Evolutionary conservation across 176 grass and related monocot genomes (phyloP).

Genomic region (Triticum monococcum): DNA sequence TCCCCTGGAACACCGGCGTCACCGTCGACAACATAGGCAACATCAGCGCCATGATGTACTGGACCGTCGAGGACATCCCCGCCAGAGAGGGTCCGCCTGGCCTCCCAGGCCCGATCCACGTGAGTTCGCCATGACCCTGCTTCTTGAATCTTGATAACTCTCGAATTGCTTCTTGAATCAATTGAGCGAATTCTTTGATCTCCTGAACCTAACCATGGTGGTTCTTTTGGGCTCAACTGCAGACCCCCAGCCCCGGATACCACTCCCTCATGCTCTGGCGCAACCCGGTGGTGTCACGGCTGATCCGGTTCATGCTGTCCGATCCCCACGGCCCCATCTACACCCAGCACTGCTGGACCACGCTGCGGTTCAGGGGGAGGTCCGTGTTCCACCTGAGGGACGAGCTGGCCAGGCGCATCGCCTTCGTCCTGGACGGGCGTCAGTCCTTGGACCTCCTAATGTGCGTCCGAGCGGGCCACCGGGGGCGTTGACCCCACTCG

Average conservation of each 20-base stretch:
- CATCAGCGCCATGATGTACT: neutral
- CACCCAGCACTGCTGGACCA: neutral
- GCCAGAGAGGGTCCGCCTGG: neutral
- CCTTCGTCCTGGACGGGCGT: neutral
- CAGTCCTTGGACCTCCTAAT: neutral
- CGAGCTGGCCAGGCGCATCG: neutral
- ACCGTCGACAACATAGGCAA: neutral
- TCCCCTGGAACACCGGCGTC: neutral
- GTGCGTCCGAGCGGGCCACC: neutral
- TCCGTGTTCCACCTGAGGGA: neutral
- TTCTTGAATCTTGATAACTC: neutral
- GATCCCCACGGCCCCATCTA: neutral
- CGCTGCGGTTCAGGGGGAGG: neutral
- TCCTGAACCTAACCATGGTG: neutral
- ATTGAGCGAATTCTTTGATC: neutral
- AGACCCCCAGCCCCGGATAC: neutral
- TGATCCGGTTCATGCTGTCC: neutral
- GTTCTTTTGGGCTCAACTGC: neutral
- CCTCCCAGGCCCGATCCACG: neutral
- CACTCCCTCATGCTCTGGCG: neutral
- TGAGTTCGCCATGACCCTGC: neutral
- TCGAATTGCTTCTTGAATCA: neutral
- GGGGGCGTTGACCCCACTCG: constrained; percentile 25
- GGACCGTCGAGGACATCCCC: neutral
- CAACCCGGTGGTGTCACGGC: neutral